Conservation (phyloP, 352 stramenopile genomes). For the Pythium utonaiense region DNA sequence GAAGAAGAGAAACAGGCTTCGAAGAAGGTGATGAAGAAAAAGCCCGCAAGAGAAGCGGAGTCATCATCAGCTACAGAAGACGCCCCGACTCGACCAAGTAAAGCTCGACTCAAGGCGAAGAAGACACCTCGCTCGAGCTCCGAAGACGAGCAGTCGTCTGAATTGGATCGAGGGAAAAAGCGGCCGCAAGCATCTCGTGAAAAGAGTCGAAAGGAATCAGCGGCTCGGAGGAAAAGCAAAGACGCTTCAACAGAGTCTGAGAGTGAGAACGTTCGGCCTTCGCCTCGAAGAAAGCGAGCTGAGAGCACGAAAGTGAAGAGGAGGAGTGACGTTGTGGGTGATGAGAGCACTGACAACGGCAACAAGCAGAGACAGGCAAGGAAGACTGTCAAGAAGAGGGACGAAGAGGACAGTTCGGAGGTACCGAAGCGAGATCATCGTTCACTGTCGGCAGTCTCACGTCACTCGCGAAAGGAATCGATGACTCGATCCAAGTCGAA, state of each 20-base stretch:
- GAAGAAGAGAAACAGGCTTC: not conserved
- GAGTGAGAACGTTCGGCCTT: not conserved
- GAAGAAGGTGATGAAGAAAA: not conserved
- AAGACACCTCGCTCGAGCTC: not conserved
- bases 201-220: not conserved
- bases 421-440: not conserved
- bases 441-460: not conserved
- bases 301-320: not conserved
- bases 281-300: not conserved
- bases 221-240: not conserved
- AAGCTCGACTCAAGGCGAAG: too few species aligned
- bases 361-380: not conserved
- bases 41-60: not conserved
- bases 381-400: not conserved
- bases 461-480: not conserved
- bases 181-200: not conserved
- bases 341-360: not conserved
- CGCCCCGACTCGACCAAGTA: not conserved
- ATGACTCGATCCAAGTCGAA: not conserved
- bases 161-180: not conserved
- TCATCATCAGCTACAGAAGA: conserved; percentile 3
- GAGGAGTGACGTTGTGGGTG: not conserved
- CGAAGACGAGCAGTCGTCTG: not conserved
- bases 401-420: not conserved
- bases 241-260: not conserved